Evolutionary conservation across 495 filamentous ascomycete species (phyloP).

Genomic region (Aspergillus affinis): DNA sequence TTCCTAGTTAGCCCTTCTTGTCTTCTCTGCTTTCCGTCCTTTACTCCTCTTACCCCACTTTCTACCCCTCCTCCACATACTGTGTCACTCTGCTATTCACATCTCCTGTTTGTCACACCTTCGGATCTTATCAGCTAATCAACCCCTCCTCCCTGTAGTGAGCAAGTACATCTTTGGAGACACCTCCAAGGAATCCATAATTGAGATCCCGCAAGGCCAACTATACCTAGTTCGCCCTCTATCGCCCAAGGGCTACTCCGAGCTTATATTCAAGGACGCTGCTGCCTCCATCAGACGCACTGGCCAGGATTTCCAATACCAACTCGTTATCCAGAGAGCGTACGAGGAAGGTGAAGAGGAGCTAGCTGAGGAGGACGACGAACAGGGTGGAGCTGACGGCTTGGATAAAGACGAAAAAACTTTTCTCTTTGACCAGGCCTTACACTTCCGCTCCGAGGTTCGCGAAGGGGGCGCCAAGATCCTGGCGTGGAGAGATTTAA

Average conservation of each 20-base stretch:
- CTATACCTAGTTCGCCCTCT: constrained; percentile 94
- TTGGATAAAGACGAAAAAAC: constrained; percentile 93
- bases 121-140: constrained; percentile 21
- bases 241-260: constrained; percentile 94
- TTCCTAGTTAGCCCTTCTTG: constrained; percentile 13
- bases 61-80: constrained; percentile 34
- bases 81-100: neutral
- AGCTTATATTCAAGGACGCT: constrained; percentile 98
- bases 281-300: constrained; percentile 88
- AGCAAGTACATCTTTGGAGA: constrained; percentile 92
- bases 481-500: constrained; percentile 91
- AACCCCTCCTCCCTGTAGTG: constrained; percentile 48
- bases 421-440: constrained; percentile 85
- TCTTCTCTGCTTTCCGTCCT: constrained; percentile 1
- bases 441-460: constrained; percentile 83
- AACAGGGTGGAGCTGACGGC: constrained; percentile 67
- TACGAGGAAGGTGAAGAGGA: constrained; percentile 98
- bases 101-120: constrained; percentile 1
- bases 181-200: constrained; percentile 87
- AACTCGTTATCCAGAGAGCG: constrained; percentile 91
- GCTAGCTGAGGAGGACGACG: constrained; percentile 79
- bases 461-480: constrained; percentile 76
- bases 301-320: constrained; percentile 92
- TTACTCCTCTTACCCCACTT: constrained; percentile 26
- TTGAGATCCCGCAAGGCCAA: constrained; percentile 91